Percentiles rank a stretch among this genome's conserved stretches.
These are phyloP conservation scores for Rosa multiflora DNA, from an alignment of 306 rosid species.

Conservation along the genomic window DNA sequence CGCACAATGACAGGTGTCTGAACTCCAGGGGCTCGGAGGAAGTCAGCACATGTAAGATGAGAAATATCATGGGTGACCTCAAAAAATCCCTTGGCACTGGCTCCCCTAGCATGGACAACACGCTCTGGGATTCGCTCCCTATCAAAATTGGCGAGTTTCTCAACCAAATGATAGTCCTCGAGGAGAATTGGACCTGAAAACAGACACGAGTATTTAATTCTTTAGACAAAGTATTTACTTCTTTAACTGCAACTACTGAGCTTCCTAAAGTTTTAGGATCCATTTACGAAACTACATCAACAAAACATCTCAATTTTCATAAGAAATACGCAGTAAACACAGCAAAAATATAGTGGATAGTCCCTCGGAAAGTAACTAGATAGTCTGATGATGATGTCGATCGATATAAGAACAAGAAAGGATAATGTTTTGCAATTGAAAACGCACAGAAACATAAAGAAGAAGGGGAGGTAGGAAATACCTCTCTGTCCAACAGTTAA, in stretches of 20 bases:
- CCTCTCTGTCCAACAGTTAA: slow-evolving; percentile 78
- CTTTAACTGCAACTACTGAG: neutral
- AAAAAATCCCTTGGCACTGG: slow-evolving; percentile 98
- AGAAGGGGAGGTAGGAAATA: neutral
- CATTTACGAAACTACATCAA: neutral
- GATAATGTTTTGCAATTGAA: neutral
- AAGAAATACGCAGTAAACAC: neutral
- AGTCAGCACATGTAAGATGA: slow-evolving; percentile 87
- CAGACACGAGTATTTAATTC: neutral
- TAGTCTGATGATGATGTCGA: neutral
- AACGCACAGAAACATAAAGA: neutral
- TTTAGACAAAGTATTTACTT: neutral
- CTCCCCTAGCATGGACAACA: slow-evolving; percentile 98
- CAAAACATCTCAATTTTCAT: neutral
- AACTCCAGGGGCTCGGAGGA: slow-evolving; percentile 93
- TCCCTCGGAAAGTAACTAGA: neutral
- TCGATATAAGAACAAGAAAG: neutral
- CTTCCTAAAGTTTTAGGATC: neutral
- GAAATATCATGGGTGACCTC: slow-evolving; percentile 93
- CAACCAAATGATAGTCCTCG: slow-evolving; percentile 93
- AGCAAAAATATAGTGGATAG: too few relatives aligned
- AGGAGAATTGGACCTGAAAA: slow-evolving; percentile 89
- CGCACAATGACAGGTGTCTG: slow-evolving; percentile 95
- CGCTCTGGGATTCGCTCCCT: slow-evolving; percentile 93
- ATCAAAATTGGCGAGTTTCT: slow-evolving; percentile 83